phyloP scores from a whole-genome alignment of 2,329 filamentous ascomycete species.

The Penicillium crustosum region DNA sequence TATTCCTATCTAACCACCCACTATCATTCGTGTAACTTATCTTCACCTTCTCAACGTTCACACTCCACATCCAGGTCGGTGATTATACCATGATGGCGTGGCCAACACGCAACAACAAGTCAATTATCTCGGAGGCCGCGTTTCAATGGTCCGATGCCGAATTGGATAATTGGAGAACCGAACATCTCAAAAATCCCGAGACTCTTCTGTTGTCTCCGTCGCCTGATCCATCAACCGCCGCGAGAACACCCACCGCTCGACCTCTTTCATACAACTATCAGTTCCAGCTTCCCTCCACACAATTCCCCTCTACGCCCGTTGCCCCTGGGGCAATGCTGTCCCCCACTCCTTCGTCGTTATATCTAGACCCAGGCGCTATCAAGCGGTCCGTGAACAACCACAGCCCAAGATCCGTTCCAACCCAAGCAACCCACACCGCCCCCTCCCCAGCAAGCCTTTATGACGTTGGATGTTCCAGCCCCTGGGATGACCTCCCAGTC shows the following conservation, averaged over 20 bases:
- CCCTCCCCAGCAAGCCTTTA: conserved; percentile 1
- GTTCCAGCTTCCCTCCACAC: not conserved
- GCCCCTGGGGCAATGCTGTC: not conserved
- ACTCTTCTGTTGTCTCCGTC: not conserved
- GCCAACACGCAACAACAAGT: not conserved
- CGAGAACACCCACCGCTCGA: not conserved
- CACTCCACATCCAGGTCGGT: not conserved
- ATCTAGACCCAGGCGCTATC: not conserved
- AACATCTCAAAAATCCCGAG: not conserved
- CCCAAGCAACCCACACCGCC: not conserved
- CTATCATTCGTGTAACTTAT: not conserved
- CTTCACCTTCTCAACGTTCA: not conserved
- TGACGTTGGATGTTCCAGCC: not conserved
- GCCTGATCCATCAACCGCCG: not conserved
- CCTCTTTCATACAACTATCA: not conserved
- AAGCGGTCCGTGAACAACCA: not conserved
- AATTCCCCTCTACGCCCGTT: not conserved
- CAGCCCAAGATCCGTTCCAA: not conserved
- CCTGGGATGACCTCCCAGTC: not conserved
- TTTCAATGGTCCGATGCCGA: not conserved
- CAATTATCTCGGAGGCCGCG: not conserved
- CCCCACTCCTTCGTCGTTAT: not conserved
- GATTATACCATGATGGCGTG: not conserved
- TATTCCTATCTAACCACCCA: not conserved
- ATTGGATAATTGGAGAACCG: not conserved